Conservation (phyloP, 331 rosid species). For the Rosa hybrid region DNA sequence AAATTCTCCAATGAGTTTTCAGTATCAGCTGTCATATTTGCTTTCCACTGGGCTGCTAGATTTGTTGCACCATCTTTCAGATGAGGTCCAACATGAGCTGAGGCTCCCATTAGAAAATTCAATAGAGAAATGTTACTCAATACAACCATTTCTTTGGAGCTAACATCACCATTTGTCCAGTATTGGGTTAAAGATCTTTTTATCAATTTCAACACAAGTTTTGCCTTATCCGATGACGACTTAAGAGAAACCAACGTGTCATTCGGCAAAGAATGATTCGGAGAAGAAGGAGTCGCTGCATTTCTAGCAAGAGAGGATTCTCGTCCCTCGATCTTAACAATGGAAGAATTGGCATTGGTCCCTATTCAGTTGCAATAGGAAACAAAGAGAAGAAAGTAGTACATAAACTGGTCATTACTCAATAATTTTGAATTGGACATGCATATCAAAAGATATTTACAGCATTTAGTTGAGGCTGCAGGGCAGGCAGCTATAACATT, state of each 20-base stretch:
- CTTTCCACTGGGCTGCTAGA: slow-evolving; percentile 48
- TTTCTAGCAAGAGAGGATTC: no score
- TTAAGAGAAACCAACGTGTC: slow-evolving; percentile 14
- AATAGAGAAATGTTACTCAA: slow-evolving; percentile 26
- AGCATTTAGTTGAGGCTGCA: background rate
- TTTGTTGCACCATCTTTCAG: slow-evolving; percentile 43
- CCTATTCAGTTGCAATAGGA: slow-evolving; percentile 2
- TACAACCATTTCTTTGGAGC: slow-evolving; percentile 23
- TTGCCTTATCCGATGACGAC: slow-evolving; percentile 44
- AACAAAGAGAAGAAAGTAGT: background rate
- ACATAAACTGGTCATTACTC: background rate
- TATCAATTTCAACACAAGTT: slow-evolving; percentile 37
- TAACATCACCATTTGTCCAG: no score
- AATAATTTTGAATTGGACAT: no score
- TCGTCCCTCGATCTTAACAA: background rate
- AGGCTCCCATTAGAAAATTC: slow-evolving; percentile 39
- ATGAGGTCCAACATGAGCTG: slow-evolving; percentile 35
- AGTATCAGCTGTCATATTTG: slow-evolving; percentile 11
- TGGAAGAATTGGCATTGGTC: background rate
- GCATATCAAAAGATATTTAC: no score
- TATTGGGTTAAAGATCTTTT: no score
- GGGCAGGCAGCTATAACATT: background rate
- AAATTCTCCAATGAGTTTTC: slow-evolving; percentile 44
- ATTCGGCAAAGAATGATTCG: no score
- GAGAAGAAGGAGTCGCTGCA: no score